A percentile compares a stretch with the other conserved stretches of the same genome.
Conservation (phyloP, 768 basidiomycete genomes). For the Ramaria sp. region DNA sequence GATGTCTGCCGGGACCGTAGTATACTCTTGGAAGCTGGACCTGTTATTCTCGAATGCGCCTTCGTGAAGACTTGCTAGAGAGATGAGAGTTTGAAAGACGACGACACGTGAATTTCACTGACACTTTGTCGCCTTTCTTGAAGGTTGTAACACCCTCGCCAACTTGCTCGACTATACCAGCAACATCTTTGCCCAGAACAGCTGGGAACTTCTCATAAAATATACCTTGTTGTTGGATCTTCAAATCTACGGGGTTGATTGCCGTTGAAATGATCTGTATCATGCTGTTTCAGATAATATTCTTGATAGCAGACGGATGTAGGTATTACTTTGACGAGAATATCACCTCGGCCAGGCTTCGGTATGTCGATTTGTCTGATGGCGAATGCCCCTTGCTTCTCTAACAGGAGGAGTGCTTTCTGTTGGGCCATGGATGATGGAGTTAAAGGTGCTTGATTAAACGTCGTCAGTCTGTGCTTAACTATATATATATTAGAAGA, state of each 20-base stretch:
- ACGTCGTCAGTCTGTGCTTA: no score
- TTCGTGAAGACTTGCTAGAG: constrained; percentile 18
- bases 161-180: constrained; percentile 40
- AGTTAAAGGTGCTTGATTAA: no score
- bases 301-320: no score
- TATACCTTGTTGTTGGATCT: constrained; percentile 31
- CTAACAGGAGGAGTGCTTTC: neutral
- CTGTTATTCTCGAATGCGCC: constrained; percentile 27
- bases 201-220: constrained; percentile 33
- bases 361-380: constrained; percentile 16
- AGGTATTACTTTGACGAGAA: constrained; percentile 30
- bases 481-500: no score
- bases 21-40: constrained; percentile 31
- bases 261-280: constrained; percentile 24
- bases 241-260: constrained; percentile 46
- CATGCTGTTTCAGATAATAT: neutral
- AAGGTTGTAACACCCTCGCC: constrained; percentile 42
- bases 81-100: no score
- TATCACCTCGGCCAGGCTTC: constrained; percentile 27
- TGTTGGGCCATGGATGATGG: neutral
- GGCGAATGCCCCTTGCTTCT: constrained; percentile 1
- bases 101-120: constrained; percentile 15
- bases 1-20: constrained; percentile 29
- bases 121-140: constrained; percentile 45
- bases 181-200: constrained; percentile 37